Base-by-base conservation (phyloP, 2,329 filamentous ascomycete genomes). In the Botrytis aclada region DNA sequence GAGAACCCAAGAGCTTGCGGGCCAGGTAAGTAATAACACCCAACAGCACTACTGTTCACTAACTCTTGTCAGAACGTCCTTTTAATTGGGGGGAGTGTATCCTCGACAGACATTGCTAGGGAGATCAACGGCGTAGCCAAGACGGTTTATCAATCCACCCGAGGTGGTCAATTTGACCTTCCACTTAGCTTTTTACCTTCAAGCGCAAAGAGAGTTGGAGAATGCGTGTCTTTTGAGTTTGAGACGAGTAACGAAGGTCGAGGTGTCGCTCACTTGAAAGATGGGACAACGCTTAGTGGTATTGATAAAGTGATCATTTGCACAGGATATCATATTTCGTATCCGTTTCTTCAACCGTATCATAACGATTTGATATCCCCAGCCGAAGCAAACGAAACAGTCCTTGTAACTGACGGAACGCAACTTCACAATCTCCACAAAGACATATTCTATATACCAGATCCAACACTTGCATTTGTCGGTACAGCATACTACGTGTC, bases 291-390 rank as follows among this genome's bases (percentile, higher is more conserved):
- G 1, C 77, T 93, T 0, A 82, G 82, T 32, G 83, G 85, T 16
- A 88, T 93, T 51, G 86, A 93, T 76, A 82, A 84, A 25, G 84
- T 93, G 0, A 84, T 93, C 32, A 78, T 93, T 8, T 89, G 87
- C 25, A 93, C 91, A 0, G 91, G 92, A 0, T 93, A 93, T 77
- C 87, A 91, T 77, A 88, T 89, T 22, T 88, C 88, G 0, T 86
- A 91, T 25, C 91, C 91, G 0, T 93, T 92, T 76, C 82, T 93
- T 0, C 79, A 82, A 0, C 80, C 86, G 16, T 83, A 86, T 29
- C 76, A 77, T 34, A 86, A 84, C 74, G 82, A 83, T 22, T 81
- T 81, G 0, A 61, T 82, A 0, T 69, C 81, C 0, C 81, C 84
- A 0, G 80, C 85, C 1, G 78, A 87, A 0, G 89, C 89, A 0